Conservation (phyloP, 495 filamentous ascomycete genomes). For the Hypoxylon perforatum region DNA sequence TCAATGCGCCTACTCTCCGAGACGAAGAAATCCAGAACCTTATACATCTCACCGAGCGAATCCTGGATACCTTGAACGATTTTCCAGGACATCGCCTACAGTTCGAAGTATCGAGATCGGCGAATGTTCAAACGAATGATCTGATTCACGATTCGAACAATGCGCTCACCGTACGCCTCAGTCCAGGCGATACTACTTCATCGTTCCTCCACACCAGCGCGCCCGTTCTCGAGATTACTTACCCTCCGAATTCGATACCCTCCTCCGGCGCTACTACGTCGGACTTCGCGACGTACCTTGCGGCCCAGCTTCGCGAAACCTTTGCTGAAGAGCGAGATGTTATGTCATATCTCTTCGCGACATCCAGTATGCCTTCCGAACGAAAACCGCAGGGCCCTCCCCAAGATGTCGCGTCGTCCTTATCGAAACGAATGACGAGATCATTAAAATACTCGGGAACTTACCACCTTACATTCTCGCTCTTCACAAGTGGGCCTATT, state of each 20-base stretch:
- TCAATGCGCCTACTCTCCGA: slow-evolving; percentile 76
- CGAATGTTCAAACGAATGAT: slow-evolving; percentile 46
- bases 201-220: slow-evolving; percentile 74
- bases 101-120: slow-evolving; percentile 69
- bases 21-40: slow-evolving; percentile 79
- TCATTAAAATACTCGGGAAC: slow-evolving; percentile 92
- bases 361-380: slow-evolving; percentile 61
- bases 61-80: slow-evolving; percentile 89
- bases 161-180: slow-evolving; percentile 76
- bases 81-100: slow-evolving; percentile 91
- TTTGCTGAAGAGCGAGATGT: slow-evolving; percentile 92
- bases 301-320: slow-evolving; percentile 77
- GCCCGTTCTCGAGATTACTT: slow-evolving; percentile 81
- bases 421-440: slow-evolving; percentile 72
- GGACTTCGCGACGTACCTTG: slow-evolving; percentile 81
- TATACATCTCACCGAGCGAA: slow-evolving; percentile 85
- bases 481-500: slow-evolving; percentile 80
- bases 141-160: slow-evolving; percentile 16
- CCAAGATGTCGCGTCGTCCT: slow-evolving; percentile 55
- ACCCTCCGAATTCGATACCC: slow-evolving; percentile 78
- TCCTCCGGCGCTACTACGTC: slow-evolving; percentile 75
- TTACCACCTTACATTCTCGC: slow-evolving; percentile 95
- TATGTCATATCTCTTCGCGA: slow-evolving; percentile 82
- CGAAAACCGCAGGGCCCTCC: slow-evolving; percentile 55
- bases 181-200: slow-evolving; percentile 69